phyloP scores from a whole-genome alignment of 2,329 filamentous ascomycete species.

The Sphaerulina vaccinii region DNA sequence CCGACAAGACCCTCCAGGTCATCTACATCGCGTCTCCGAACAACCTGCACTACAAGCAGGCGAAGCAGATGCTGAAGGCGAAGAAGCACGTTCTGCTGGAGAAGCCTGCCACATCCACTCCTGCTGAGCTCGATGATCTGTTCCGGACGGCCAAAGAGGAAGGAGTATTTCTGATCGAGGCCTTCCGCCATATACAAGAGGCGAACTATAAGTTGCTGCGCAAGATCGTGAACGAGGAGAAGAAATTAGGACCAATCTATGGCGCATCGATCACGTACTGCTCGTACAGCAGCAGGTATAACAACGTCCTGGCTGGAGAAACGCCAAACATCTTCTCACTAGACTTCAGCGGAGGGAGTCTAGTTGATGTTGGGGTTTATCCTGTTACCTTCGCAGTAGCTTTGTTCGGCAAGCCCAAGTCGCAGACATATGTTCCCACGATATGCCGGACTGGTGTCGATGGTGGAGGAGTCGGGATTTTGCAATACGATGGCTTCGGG shows the following conservation, averaged over 20 bases:
- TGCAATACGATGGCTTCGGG: conserved; percentile 47
- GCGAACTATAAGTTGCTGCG: conserved; percentile 49
- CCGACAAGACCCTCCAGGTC: conserved; percentile 41
- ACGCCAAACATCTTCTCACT: conserved; percentile 51
- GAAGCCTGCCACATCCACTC: conserved; percentile 49
- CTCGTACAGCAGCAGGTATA: conserved; percentile 48
- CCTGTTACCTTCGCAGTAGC: conserved; percentile 49
- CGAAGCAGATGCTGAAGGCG: conserved; percentile 43
- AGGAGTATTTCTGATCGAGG: conserved; percentile 48
- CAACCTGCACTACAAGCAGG: conserved; percentile 48
- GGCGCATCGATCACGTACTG: conserved; percentile 48
- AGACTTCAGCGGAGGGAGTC: conserved; percentile 47
- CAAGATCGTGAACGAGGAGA: conserved; percentile 35
- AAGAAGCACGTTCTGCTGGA: conserved; percentile 53
- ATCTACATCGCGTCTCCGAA: conserved; percentile 53
- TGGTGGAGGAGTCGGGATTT: conserved; percentile 45
- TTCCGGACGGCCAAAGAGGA: conserved; percentile 44
- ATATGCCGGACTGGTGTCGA: conserved; percentile 48
- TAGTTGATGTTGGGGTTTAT: conserved; percentile 53
- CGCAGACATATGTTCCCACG: conserved; percentile 44
- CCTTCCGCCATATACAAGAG: conserved; percentile 52
- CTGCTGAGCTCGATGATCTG: conserved; percentile 44
- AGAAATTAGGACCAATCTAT: conserved; percentile 44
- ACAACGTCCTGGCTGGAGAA: conserved; percentile 48
- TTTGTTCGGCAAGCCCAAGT: conserved; percentile 47